Base-by-base conservation (phyloP, 768 basidiomycete species). In the Suillus tomentosus region DNA sequence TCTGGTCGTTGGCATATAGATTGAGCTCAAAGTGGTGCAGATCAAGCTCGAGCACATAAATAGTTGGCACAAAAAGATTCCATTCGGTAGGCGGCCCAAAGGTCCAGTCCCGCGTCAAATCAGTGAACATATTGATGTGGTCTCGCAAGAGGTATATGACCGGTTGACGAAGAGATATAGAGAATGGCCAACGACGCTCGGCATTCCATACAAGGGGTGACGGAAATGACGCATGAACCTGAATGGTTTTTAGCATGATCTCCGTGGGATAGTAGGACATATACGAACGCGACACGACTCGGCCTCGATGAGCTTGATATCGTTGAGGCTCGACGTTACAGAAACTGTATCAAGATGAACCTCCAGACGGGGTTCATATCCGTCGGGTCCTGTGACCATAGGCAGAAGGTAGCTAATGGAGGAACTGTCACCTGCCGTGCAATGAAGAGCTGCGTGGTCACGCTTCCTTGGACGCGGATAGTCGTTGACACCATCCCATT, bases 71-170 rank as follows among this genome's bases (percentile, higher is more conserved):
- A 74, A 95, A 99, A 54, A 87, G 88, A 66, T 89, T 80, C 73
- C 89, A 92, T 72, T 94, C 90, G 40, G 84, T 86, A 0, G 89
- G 87, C 31, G 92, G 90, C 4, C 94, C 95, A 13, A 90, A 86
- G 27, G 81, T 83, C 95, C 96, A 99, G 72, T 99, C 96, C 68
- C 88, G 91, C 40, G 88, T 88, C n/a, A 99, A 82, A 74, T 99
- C 96, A 4, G 88, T 88, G 70, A 99, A 85, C 84, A 98, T 92
- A 70, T 94, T 96, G 77, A 95, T 87, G 71, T 99, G 96, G 72
- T 99, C 96, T 50, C 95, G 87, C 13, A 99, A 81, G 22, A 97
- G 80, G 71, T 87, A 92, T 42, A 96, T 80, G 1, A 84, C 77
- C 2, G 96, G 90, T 60, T 87, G 86, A 9, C 86, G 84, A 31